phyloP scores from a whole-genome alignment of 495 filamentous ascomycete genomes.

The Astrothelium macrocarpum region DNA sequence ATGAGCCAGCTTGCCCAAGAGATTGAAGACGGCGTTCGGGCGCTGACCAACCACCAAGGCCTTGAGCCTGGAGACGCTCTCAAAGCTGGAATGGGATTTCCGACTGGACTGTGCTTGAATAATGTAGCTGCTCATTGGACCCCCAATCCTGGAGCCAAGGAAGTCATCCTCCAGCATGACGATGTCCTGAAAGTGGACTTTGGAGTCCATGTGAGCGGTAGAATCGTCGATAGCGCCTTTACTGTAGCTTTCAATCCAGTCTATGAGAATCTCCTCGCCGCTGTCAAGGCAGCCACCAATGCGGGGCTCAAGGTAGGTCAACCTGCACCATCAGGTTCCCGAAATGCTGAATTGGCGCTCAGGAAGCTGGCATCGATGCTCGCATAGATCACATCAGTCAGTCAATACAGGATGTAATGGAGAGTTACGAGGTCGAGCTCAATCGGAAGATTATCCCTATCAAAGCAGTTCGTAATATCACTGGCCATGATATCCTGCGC shows the following conservation, averaged over 20 bases:
- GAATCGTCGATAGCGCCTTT: constrained; percentile 89
- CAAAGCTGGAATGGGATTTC: constrained; percentile 80
- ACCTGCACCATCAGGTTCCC: not conserved
- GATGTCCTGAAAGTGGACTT: constrained; percentile 95
- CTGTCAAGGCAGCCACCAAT: constrained; percentile 80
- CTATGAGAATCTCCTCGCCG: constrained; percentile 73
- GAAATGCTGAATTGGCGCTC: constrained; percentile 6
- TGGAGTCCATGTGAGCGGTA: constrained; percentile 80
- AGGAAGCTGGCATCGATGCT: constrained; percentile 74
- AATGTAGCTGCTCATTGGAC: constrained; percentile 84
- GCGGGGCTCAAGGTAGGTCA: constrained; percentile 54
- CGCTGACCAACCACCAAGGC: constrained; percentile 66
- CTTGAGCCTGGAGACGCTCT: constrained; percentile 70
- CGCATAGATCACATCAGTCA: constrained; percentile 68
- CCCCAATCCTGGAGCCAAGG: constrained; percentile 85
- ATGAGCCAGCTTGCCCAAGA: constrained; percentile 75
- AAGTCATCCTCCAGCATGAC: constrained; percentile 56
- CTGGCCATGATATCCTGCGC: constrained; percentile 78
- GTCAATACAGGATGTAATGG: constrained; percentile 78
- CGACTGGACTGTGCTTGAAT: constrained; percentile 76
- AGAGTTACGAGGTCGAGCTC: constrained; percentile 77
- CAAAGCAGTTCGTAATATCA: constrained; percentile 79
- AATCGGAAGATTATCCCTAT: constrained; percentile 68
- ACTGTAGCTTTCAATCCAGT: constrained; percentile 78
- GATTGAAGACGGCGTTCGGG: constrained; percentile 77